phyloP scores from a whole-genome alignment of 129 eudicot genomes.

The carrot (Daucus carota) region DH1_v3.0 NC_030388.2:19690501-19691000 shows the following conservation, averaged over 20 bases:
- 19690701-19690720: slow-evolving; percentile 23
- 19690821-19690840: background rate
- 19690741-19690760: slow-evolving; percentile 31
- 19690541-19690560: background rate
- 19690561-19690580: background rate
- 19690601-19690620: slow-evolving; percentile 43
- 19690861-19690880: no score
- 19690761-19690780: slow-evolving; percentile 52
- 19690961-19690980: no score
- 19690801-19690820: background rate
- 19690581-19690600: slow-evolving; percentile 22
- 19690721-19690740: slow-evolving; percentile 26
- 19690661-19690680: background rate
- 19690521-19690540: no score
- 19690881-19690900: no score
- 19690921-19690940: no score
- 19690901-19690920: no score
- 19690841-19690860: no score
- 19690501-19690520: background rate
- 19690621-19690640: slow-evolving; percentile 46
- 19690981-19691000: no score
- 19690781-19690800: slow-evolving; percentile 20
- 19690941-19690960: no score
- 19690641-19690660: background rate
- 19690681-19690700: background rate